phyloP scores from a whole-genome alignment of 305 asterid genomes.

The Fraxinus paxiana region DNA sequence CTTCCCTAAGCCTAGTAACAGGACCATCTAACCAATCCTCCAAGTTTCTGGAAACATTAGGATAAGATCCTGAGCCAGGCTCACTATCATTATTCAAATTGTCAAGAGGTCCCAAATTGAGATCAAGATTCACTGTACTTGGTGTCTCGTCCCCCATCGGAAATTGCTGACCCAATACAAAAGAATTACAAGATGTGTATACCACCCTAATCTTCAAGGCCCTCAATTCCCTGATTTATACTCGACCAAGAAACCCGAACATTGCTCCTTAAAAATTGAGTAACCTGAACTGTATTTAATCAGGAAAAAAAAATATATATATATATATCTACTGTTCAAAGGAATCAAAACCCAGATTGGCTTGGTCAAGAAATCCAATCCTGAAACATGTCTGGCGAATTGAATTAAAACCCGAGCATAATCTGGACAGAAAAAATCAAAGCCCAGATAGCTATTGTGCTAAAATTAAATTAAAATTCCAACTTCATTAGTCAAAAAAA shows the following conservation, averaged over 20 bases:
- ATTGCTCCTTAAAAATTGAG: not conserved
- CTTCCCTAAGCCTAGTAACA: constrained; percentile 30
- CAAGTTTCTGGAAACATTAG: constrained; percentile 31
- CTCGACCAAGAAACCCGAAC: not conserved
- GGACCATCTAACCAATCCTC: constrained; percentile 40
- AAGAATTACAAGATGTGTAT: not conserved
- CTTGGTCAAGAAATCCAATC: not conserved
- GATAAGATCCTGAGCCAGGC: constrained; percentile 25
- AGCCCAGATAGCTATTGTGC: not conserved
- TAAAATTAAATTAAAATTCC: not conserved
- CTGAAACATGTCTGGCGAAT: not conserved
- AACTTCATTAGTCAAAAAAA: not conserved
- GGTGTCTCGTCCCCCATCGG: constrained; percentile 43
- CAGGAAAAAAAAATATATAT: not conserved
- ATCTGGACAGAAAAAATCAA: not conserved
- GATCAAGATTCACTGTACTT: constrained; percentile 46
- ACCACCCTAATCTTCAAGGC: not conserved
- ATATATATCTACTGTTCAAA: constrained; percentile 5
- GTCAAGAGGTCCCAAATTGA: constrained; percentile 47
- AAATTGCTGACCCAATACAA: not conserved
- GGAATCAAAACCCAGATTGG: constrained; percentile 20
- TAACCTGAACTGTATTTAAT: not conserved
- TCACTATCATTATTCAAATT: constrained; percentile 26
- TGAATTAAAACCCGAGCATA: not conserved
- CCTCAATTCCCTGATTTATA: not conserved